Evolutionary conservation across 441 rosid species (phyloP).

Genomic region (Brassica balearica): DNA sequence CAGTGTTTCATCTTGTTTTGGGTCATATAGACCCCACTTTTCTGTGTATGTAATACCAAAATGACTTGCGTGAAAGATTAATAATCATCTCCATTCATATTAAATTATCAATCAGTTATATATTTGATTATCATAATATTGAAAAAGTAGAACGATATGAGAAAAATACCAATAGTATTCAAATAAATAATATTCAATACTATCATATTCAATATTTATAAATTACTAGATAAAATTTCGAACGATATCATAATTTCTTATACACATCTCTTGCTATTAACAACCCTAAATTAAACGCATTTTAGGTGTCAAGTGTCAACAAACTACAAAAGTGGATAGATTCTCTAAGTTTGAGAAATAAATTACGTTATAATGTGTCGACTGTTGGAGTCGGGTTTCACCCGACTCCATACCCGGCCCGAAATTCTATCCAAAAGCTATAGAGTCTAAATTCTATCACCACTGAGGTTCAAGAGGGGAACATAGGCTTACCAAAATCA

Average conservation of each 20-base stretch:
- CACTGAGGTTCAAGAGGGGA: too few species aligned
- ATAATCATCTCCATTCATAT: not conserved
- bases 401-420: too few species aligned
- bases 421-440: too few species aligned
- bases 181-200: too few species aligned
- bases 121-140: not conserved
- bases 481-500: too few species aligned
- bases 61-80: not conserved
- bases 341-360: slow-evolving; percentile 1
- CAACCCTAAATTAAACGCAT: not conserved
- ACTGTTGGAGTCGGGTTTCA: not conserved
- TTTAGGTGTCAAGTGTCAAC: not conserved
- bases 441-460: too few species aligned
- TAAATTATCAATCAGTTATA: not conserved
- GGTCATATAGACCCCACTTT: slow-evolving; percentile 2
- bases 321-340: not conserved
- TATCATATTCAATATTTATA: not conserved
- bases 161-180: not conserved
- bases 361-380: not conserved
- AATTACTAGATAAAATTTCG: not conserved
- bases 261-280: not conserved
- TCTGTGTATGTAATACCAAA: slow-evolving; percentile 26
- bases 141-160: not conserved
- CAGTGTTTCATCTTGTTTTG: slow-evolving; percentile 25
- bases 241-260: not conserved